Evolutionary conservation across 805 yeast genomes (phyloP).

Genomic region (Lipomyces japonicus): DNA sequence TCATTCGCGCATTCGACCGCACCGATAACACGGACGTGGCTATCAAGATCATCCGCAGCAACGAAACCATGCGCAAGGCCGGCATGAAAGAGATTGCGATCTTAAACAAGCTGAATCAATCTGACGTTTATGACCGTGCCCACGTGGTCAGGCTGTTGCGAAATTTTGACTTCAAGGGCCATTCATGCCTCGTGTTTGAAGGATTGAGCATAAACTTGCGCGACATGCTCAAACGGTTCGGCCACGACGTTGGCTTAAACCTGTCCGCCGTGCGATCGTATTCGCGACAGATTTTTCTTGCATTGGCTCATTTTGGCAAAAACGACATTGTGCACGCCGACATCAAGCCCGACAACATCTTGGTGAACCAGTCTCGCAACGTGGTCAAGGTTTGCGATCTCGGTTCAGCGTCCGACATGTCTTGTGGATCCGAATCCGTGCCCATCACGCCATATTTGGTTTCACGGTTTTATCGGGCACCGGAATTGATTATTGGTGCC

Average conservation of each 20-base stretch:
- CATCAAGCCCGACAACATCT: constrained; percentile 83
- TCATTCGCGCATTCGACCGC: constrained; percentile 34
- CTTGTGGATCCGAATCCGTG: constrained; percentile 21
- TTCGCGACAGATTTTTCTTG: constrained; percentile 66
- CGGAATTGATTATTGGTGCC: constrained; percentile 65
- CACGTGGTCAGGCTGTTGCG: constrained; percentile 67
- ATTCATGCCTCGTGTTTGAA: constrained; percentile 83
- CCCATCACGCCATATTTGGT: constrained; percentile 36
- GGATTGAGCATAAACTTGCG: constrained; percentile 72
- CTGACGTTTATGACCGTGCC: constrained; percentile 56
- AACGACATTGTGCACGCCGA: constrained; percentile 83
- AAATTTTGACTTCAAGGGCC: constrained; percentile 78
- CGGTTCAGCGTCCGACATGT: constrained; percentile 63
- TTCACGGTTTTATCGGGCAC: constrained; percentile 74
- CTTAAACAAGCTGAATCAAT: constrained; percentile 61
- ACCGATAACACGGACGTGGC: constrained; percentile 40
- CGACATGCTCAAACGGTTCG: constrained; percentile 70
- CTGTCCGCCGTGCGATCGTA: constrained; percentile 65
- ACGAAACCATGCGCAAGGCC: constrained; percentile 57
- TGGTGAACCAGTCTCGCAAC: constrained; percentile 58
- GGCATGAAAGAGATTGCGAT: constrained; percentile 78
- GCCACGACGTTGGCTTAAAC: constrained; percentile 76
- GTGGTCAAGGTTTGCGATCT: constrained; percentile 82
- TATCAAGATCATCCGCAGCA: constrained; percentile 61
- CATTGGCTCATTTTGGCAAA: constrained; percentile 64